These are phyloP conservation scores for Hygrophorus pudorinus DNA, from an alignment of 768 basidiomycete genomes.

Conservation along the genomic window DNA sequence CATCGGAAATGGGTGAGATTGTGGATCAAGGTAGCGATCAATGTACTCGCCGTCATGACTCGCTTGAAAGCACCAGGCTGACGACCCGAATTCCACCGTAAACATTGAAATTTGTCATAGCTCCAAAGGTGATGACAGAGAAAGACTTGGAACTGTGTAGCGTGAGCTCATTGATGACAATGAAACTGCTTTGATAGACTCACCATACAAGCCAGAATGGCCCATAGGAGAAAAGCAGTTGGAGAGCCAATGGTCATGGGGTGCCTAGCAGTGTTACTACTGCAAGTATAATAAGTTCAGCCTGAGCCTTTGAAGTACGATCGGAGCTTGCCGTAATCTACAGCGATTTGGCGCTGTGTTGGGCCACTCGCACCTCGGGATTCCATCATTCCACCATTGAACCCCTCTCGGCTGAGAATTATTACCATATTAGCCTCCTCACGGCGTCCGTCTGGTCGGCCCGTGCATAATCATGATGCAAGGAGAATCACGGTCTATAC, in stretches of 20 bases:
- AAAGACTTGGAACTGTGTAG: slow-evolving; percentile 53
- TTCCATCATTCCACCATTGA: too few relatives aligned
- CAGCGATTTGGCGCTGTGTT: too few relatives aligned
- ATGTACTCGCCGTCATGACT: slow-evolving; percentile 68
- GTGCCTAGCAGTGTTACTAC: too few relatives aligned
- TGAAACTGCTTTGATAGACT: slow-evolving; percentile 28
- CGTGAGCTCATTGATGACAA: slow-evolving; percentile 3
- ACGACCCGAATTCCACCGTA: slow-evolving; percentile 64
- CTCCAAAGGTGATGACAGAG: slow-evolving; percentile 69
- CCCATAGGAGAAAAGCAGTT: slow-evolving; percentile 69
- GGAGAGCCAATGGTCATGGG: slow-evolving; percentile 68
- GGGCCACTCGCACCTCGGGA: too few relatives aligned
- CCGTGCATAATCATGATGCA: too few relatives aligned
- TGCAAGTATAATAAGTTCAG: not conserved
- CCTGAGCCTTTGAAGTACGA: not conserved
- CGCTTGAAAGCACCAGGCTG: slow-evolving; percentile 82
- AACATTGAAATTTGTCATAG: slow-evolving; percentile 69
- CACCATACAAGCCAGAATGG: slow-evolving; percentile 56
- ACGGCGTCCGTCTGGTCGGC: too few relatives aligned
- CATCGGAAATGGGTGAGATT: not conserved
- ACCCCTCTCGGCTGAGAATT: too few relatives aligned
- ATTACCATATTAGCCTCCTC: too few relatives aligned
- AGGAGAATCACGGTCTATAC: too few relatives aligned
- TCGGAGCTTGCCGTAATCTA: not conserved
- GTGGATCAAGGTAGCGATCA: not conserved